Conservation (phyloP, 2,329 filamentous ascomycete genomes). For the Ophiostoma montium region DNA sequence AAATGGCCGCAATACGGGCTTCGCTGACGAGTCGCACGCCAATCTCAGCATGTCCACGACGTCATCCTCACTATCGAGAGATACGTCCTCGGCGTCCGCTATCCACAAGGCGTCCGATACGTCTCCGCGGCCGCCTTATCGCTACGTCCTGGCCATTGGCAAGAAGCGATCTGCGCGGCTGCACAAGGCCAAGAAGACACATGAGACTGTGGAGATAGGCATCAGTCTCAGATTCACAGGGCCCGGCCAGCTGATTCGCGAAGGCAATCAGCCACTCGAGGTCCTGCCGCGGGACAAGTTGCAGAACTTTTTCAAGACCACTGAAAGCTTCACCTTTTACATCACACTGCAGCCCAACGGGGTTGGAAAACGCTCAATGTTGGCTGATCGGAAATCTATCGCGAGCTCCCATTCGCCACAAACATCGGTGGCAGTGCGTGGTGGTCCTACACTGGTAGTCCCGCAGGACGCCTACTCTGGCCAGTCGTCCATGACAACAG, state of each 20-base stretch:
- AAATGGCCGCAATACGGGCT: too few relatives aligned
- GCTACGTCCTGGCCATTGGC: constrained; percentile 5
- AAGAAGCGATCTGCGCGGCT: background rate
- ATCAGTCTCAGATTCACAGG: constrained; percentile 9
- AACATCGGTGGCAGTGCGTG: too few relatives aligned
- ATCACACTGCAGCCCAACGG: constrained; percentile 1
- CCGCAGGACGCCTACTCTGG: too few relatives aligned
- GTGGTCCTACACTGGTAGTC: too few relatives aligned
- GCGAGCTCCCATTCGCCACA: too few relatives aligned
- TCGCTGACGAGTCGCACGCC: too few relatives aligned
- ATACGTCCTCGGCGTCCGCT: background rate
- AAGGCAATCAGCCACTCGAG: constrained; percentile 1
- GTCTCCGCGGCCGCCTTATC: background rate
- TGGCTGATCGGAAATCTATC: too few relatives aligned
- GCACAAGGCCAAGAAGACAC: background rate
- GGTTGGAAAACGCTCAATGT: too few relatives aligned
- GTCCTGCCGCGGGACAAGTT: background rate
- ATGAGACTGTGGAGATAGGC: constrained; percentile 3
- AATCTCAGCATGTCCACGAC: too few relatives aligned
- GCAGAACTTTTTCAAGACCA: constrained; percentile 1
- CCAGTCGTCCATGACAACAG: too few relatives aligned
- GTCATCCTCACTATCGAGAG: background rate
- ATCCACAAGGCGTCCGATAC: background rate
- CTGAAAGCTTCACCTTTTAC: constrained; percentile 6
- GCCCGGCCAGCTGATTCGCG: constrained; percentile 5